Evolutionary conservation across 352 stramenopile species (phyloP).

Genomic region (Pythium sp.): DNA sequence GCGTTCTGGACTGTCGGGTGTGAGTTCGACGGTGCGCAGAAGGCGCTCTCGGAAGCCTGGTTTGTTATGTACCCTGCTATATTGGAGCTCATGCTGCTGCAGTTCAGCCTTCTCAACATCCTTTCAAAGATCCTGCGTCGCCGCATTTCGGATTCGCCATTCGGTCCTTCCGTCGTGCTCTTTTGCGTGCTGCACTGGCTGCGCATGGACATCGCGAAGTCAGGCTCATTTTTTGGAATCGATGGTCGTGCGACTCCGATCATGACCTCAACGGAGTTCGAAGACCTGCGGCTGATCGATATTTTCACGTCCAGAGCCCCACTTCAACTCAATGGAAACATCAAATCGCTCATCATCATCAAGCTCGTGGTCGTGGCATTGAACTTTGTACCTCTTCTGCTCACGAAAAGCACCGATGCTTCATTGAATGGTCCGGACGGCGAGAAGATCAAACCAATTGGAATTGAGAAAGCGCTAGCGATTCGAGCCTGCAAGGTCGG

Average conservation of each 20-base stretch:
- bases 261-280: slow-evolving; percentile 12
- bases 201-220: slow-evolving; percentile 1
- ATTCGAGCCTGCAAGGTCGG: slow-evolving; percentile 5
- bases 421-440: neutral
- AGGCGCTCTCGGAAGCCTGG: slow-evolving; percentile 11
- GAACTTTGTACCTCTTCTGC: slow-evolving; percentile 7
- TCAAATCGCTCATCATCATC: slow-evolving; percentile 13
- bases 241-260: neutral
- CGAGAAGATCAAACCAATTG: neutral
- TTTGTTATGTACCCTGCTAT: slow-evolving; percentile 14
- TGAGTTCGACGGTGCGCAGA: slow-evolving; percentile 34
- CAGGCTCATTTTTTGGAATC: neutral
- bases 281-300: slow-evolving; percentile 12
- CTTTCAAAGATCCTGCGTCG: neutral
- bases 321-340: slow-evolving; percentile 18
- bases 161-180: slow-evolving; percentile 4
- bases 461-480: slow-evolving; percentile 3
- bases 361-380: slow-evolving; percentile 17
- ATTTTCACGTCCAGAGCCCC: slow-evolving; percentile 18
- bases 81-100: slow-evolving; percentile 11
- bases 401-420: neutral
- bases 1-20: slow-evolving; percentile 43
- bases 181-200: slow-evolving; percentile 11
- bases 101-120: slow-evolving; percentile 13
- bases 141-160: neutral